Base-by-base conservation (phyloP, 352 stramenopile genomes). In the Globisporangium takayamanum region DNA sequence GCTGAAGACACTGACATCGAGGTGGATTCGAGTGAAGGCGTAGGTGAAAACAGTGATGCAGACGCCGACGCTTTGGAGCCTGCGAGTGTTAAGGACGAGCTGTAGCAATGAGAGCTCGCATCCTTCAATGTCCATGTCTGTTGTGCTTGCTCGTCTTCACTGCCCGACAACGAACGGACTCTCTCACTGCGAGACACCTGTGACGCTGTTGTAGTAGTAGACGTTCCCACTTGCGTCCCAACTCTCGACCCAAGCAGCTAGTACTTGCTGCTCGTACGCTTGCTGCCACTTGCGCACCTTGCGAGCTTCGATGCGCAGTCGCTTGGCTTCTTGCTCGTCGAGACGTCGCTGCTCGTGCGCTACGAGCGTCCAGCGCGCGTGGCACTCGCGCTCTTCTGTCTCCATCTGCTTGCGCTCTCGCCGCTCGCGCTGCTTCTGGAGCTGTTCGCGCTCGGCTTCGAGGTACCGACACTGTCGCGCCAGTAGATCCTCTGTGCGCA, bases 191-290 rank as follows among this genome's bases (percentile, higher is more conserved):
- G 78, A 84, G 39, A 69, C 20, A 1, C 74, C 76, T 0, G 78
- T 76, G 2, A 75, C 22, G 18, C 66, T 64, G 44, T 90, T 90
- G 67, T 86, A 88, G 58, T 78, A 90, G 52, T 87, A 88, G 10
- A 61, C 55, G 46, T 86, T 86, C 15, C 76, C 74, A 11, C 60
- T 46, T 28, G 65, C 57, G 49, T 90, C 80, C 65, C 74, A 86
- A 47, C 39, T 62, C 42, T 78, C 53, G n/a, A 72, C 28, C 80
- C 80, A 90, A 12, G 71, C 67, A 39, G 62, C 63, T 48, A 62
- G 61, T 22, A 68, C 51, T 7, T 72, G 33, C 33, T 66, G 57
- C 44, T 74, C 64, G 39, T 80, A 62, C 49, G 64, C 61, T n/a
- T 72, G 59, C 36, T 83, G 62, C 55, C 70, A 22, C 4, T 69